Base-by-base conservation (phyloP, 2,329 filamentous ascomycete genomes). In the Beauveria scarabaeidicola region DNA sequence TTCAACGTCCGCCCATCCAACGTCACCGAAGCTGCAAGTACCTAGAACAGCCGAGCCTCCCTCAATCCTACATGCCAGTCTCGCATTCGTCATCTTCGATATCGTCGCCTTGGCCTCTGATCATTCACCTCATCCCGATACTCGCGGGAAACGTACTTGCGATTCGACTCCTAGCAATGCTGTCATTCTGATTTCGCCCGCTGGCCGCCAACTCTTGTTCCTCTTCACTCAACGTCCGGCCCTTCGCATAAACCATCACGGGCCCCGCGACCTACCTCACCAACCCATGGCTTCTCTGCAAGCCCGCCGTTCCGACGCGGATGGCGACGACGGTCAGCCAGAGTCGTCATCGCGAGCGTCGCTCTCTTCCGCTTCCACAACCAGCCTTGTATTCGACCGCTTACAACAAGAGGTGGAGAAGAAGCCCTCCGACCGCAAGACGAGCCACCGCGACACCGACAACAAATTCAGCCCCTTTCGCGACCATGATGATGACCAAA, bases 321-420 rank as follows among this genome's bases (percentile, higher is more conserved):
- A 58, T 19, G 23, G 23, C 48, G 47, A 48, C 56, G 27, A 58
- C 25, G 47, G 46, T 8, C 58, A 55, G 44, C 41, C 40, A 27
- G 40, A 75, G 75, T 54, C 59, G 5, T 52, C 71, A 61, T 84
- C 82, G 58, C 74, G 74, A 67, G 81, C 81, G 63, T 90, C 89
- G 3, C 72, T 83, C 50, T 90, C 88, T n/a, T 88, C 87, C 44
- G 86, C 85, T n/a, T 94, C 90, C 38, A 93, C 90, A 11, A 91
- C 88, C 4, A 93, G 90, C 66, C 79, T 94, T 15, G 84, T 94
- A 58, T 89, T 94, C 69, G 89, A 94, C 65, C 84, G 87, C 63
- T 81, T 93, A 64, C 81, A 83, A 66, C 86, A 89, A 69, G 69
- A 78, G 70, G 68, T 65, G 60, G 72, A 75, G 61, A 73, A 74